Evolutionary conservation across 495 filamentous ascomycete species (phyloP).

Genomic region (Podospora comata): DNA sequence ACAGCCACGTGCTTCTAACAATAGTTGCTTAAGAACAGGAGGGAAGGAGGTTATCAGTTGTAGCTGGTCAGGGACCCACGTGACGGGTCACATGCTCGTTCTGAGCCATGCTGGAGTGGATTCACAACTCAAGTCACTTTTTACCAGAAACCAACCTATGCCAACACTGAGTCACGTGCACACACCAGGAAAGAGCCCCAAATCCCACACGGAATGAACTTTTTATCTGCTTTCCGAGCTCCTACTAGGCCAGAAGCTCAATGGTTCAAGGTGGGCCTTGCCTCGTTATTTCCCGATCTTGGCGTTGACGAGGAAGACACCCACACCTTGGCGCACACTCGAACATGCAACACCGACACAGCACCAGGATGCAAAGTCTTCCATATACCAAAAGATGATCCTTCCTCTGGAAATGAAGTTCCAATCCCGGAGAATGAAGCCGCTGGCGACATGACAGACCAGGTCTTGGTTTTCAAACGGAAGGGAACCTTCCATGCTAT

Average conservation of each 20-base stretch:
- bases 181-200: neutral
- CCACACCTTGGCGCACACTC: conserved; percentile 27
- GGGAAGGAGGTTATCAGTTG: neutral
- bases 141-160: no score
- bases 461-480: conserved; percentile 58
- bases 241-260: conserved; percentile 31
- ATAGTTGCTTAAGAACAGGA: neutral
- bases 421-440: conserved; percentile 26
- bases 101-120: neutral
- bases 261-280: conserved; percentile 48
- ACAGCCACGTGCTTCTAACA: neutral
- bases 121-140: neutral
- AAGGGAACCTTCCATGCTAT: conserved; percentile 57
- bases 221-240: conserved; percentile 31
- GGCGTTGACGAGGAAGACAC: conserved; percentile 33
- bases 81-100: neutral
- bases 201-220: conserved; percentile 8
- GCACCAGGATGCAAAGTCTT: conserved; percentile 55
- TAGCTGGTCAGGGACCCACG: neutral
- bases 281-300: conserved; percentile 52
- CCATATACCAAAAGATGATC: conserved; percentile 43
- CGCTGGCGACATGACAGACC: conserved; percentile 49
- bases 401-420: conserved; percentile 42
- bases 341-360: conserved; percentile 29
- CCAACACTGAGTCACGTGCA: no score